Evolutionary conservation across 768 basidiomycete species (phyloP).

Genomic region (Agrocybe pediades): DNA sequence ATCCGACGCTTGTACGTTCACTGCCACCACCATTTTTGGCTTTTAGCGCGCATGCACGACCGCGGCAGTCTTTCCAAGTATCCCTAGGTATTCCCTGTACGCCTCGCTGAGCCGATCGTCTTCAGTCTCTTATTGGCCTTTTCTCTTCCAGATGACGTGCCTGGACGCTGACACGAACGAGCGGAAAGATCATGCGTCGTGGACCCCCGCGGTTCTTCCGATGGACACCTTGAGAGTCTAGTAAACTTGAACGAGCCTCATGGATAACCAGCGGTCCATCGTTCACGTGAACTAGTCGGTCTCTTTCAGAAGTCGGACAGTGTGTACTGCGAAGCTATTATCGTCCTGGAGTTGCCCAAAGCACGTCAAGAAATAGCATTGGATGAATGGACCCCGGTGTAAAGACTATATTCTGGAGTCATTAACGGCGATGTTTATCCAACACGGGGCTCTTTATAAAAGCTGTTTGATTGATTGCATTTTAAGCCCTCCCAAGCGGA

Average conservation of each 20-base stretch:
- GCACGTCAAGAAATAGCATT: neutral
- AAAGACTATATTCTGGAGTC: neutral
- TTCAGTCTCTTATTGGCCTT: no score
- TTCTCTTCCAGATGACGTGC: no score
- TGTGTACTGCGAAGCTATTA: neutral
- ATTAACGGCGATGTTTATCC: neutral
- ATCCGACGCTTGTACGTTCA: no score
- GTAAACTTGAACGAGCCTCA: neutral
- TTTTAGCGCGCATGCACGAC: no score
- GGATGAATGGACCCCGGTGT: neutral
- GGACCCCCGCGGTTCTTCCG: neutral
- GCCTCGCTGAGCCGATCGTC: no score
- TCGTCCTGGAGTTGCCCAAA: neutral
- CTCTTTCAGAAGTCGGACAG: neutral
- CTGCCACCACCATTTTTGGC: no score
- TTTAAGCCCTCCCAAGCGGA: neutral
- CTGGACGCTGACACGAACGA: no score
- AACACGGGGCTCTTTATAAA: neutral
- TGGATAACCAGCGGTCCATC: neutral
- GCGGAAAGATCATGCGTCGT: neutral
- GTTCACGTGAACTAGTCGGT: neutral
- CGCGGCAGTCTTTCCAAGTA: no score
- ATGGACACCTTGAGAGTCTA: neutral
- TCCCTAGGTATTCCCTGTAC: no score
- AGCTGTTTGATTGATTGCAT: neutral